Conservation (phyloP, 2,329 filamentous ascomycete species). For the Metarhizium humberi region DNA sequence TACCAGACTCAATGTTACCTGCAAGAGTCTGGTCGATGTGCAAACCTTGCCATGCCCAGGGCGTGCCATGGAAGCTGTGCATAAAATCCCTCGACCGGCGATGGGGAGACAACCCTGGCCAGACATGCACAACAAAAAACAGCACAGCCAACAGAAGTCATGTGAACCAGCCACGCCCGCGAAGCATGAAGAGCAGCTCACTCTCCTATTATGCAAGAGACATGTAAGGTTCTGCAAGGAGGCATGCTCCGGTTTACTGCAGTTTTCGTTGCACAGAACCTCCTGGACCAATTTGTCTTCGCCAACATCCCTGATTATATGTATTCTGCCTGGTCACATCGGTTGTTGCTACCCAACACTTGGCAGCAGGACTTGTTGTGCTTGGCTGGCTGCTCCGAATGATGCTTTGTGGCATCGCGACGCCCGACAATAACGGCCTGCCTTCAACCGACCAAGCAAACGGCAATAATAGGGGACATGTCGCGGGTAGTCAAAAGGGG, state of each 20-base stretch:
- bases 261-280: background rate
- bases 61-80: background rate
- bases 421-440: too few species aligned
- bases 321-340: background rate
- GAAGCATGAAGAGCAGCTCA: background rate
- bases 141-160: constrained; percentile 1
- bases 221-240: background rate
- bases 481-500: too few species aligned
- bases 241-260: background rate
- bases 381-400: too few species aligned
- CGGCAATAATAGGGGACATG: too few species aligned
- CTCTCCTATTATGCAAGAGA: background rate
- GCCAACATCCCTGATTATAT: background rate
- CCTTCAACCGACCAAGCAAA: too few species aligned
- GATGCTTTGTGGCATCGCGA: too few species aligned
- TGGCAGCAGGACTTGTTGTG: background rate
- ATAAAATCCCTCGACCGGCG: background rate
- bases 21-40: background rate
- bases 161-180: constrained; percentile 1
- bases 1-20: background rate
- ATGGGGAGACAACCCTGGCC: background rate
- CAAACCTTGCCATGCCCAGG: background rate
- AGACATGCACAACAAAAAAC: background rate
- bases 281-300: background rate
- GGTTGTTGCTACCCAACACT: background rate